Evolutionary conservation across 495 filamentous ascomycete genomes (phyloP), one percentile per base, ranked within the genome.

Genomic region (Aspergillus panamensis): DNA sequence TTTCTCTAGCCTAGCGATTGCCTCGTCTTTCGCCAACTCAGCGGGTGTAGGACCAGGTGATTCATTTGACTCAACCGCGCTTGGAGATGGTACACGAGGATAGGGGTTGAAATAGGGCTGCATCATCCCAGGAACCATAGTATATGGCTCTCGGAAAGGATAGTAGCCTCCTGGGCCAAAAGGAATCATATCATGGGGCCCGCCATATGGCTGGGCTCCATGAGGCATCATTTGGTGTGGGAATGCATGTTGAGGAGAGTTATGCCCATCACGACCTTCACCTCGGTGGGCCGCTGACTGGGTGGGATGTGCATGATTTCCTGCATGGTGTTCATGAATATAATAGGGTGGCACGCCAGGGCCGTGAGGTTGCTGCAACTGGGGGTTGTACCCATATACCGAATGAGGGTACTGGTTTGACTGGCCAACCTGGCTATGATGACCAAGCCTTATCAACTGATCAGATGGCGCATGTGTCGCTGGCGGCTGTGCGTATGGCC

Each of bases 1-100:
- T 53, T 80, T 77, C 59, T 82, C 78, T 17, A 82, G 60, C 39
- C 76, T 69, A n/a, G 72, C 77, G 47, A 80, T 80, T 20, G 79
- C 78, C 29, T 82, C 80, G 37, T 80, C 77, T 39, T 81, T 80
- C 10, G 74, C 68, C 31, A 63, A 37, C 35, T 77, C 73, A 31
- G 56, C 64, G 12, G 69, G 61, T 16, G 66, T 55, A 12, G 66
- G 61, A 9, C 63, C 58, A 7, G 68, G 63, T 6, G 70, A 59
- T 43, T 61, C 49, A 48, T 60, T 58, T 2, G 68, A 59, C 43
- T 70, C 69, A 8, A 66, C 63, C 32, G 70, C 70, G 8, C 64
- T 59, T 48, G 74, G 74, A 25, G 73, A 70, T 16, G 70, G 67
- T n/a, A 67, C 63, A 51, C 65, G 71, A 14, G 66, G 70, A 57